Evolutionary conservation across 1,284 basidiomycete species (phyloP).

Genomic region (Sporisorium exsertum): DNA sequence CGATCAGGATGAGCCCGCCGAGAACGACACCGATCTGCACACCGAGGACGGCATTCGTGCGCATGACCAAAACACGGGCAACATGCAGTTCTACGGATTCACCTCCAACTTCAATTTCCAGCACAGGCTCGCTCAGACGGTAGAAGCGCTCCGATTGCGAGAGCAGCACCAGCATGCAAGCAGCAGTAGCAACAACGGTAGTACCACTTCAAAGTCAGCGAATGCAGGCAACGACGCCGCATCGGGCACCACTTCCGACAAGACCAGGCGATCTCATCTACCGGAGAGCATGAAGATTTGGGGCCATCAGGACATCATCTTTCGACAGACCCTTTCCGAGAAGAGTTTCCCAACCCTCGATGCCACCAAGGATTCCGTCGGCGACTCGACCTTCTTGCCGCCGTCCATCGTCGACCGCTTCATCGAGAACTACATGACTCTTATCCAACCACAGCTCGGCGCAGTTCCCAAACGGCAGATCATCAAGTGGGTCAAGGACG

Average conservation of each 20-base stretch:
- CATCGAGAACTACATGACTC: slow-evolving; percentile 50
- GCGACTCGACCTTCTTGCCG: slow-evolving; percentile 48
- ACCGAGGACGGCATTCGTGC: slow-evolving; percentile 52
- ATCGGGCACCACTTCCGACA: neutral
- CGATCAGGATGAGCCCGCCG: slow-evolving; percentile 39
- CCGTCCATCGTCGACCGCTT: slow-evolving; percentile 52
- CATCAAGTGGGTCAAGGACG: slow-evolving; percentile 51
- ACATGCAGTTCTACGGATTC: slow-evolving; percentile 55
- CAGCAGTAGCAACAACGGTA: slow-evolving; percentile 4
- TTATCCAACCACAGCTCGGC: slow-evolving; percentile 48
- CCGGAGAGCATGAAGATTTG: slow-evolving; percentile 51
- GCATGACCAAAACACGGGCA: slow-evolving; percentile 48
- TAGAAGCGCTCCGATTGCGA: slow-evolving; percentile 41
- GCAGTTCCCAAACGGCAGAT: slow-evolving; percentile 46
- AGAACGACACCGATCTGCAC: slow-evolving; percentile 33
- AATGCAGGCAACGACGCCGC: slow-evolving; percentile 3
- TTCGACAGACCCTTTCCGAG: slow-evolving; percentile 35
- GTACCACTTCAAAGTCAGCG: neutral
- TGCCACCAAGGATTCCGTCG: slow-evolving; percentile 33
- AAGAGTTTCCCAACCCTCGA: slow-evolving; percentile 44
- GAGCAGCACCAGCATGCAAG: slow-evolving; percentile 35
- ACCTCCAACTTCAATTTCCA: slow-evolving; percentile 56
- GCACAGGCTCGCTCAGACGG: slow-evolving; percentile 45
- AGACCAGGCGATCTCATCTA: slow-evolving; percentile 21
- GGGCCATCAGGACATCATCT: slow-evolving; percentile 53